phyloP scores from a whole-genome alignment of 2,329 filamentous ascomycete species.

The Dactylellina sp. region DNA sequence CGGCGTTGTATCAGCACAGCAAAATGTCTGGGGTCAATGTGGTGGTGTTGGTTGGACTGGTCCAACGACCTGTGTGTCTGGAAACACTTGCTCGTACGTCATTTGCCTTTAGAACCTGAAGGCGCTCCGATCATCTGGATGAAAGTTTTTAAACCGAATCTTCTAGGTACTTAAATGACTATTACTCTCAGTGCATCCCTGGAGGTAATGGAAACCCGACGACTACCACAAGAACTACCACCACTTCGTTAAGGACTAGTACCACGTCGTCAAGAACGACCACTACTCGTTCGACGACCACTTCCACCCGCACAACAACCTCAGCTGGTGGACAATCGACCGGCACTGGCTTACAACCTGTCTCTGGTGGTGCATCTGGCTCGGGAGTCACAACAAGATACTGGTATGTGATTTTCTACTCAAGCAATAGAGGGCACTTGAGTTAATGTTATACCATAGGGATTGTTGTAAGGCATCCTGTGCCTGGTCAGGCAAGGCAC shows the following conservation, averaged over 20 bases:
- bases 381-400: slow-evolving; percentile 63
- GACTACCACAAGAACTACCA: slow-evolving; percentile 22
- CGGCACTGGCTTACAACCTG: slow-evolving; percentile 28
- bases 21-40: slow-evolving; percentile 58
- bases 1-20: slow-evolving; percentile 56
- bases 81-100: slow-evolving; percentile 55
- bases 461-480: slow-evolving; percentile 80
- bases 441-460: slow-evolving; percentile 11
- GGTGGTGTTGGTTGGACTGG: slow-evolving; percentile 61
- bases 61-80: slow-evolving; percentile 57
- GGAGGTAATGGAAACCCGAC: slow-evolving; percentile 43
- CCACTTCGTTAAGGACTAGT: slow-evolving; percentile 13
- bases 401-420: slow-evolving; percentile 57
- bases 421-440: background rate
- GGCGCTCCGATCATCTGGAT: background rate
- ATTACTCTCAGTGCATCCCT: slow-evolving; percentile 60
- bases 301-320: slow-evolving; percentile 30
- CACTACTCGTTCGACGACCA: slow-evolving; percentile 9
- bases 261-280: slow-evolving; percentile 6
- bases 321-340: slow-evolving; percentile 13
- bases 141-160: background rate
- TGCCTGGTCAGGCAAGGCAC: slow-evolving; percentile 62
- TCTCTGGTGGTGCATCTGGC: slow-evolving; percentile 57
- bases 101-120: background rate
- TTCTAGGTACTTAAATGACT: slow-evolving; percentile 54